phyloP scores from a whole-genome alignment of 108 stramenopile genomes.

The Nitzschia sp. region DNA sequence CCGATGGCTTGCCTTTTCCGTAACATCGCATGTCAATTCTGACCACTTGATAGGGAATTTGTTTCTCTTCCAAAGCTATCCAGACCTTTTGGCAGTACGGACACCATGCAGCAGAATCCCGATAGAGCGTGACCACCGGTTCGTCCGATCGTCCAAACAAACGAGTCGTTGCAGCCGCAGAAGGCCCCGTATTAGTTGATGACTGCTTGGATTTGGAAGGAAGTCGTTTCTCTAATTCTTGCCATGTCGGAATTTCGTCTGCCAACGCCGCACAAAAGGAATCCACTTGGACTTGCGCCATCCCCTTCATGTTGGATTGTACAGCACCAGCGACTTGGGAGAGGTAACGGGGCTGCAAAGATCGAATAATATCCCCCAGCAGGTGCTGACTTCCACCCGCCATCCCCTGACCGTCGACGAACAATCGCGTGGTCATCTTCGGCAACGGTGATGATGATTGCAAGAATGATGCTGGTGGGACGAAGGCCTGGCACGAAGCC shows the following conservation, averaged over 20 bases:
- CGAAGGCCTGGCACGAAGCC: not conserved
- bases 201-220: not conserved
- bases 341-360: constrained; percentile 13
- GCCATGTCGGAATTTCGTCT: not conserved
- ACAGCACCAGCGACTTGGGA: not conserved
- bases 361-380: constrained; percentile 12
- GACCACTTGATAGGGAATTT: constrained; percentile 69
- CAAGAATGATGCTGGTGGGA: not conserved
- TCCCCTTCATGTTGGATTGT: constrained; percentile 2
- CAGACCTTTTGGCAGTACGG: constrained; percentile 79
- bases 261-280: not conserved
- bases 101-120: constrained; percentile 77
- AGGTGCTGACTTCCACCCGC: constrained; percentile 10
- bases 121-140: constrained; percentile 40
- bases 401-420: constrained; percentile 12
- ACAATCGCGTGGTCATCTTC: not conserved
- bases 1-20: constrained; percentile 45
- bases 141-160: not conserved
- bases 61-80: constrained; percentile 64
- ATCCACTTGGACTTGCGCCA: not conserved
- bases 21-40: constrained; percentile 82
- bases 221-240: not conserved
- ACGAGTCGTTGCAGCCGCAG: not conserved
- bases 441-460: not conserved
- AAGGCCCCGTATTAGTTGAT: not conserved